Conservation (phyloP, 2,329 filamentous ascomycete species). For the Stenocarpella maydis region DNA sequence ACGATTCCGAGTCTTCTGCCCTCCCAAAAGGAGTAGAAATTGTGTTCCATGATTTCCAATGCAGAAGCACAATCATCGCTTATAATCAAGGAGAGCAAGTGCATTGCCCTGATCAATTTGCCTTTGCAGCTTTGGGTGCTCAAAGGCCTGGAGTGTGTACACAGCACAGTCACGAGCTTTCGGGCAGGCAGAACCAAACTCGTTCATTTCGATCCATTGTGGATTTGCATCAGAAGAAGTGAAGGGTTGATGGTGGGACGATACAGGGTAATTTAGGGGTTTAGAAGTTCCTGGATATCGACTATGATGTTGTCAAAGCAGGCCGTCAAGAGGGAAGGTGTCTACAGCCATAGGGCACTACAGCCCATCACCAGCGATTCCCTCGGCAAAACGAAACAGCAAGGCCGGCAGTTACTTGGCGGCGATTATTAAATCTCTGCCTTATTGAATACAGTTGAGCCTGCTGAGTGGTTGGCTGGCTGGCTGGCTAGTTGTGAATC, state of each 20-base stretch:
- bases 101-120: too few relatives aligned
- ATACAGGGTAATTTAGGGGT: too few relatives aligned
- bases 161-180: too few relatives aligned
- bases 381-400: not conserved
- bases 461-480: not conserved
- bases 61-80: too few relatives aligned
- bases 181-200: too few relatives aligned
- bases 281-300: not conserved
- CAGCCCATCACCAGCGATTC: not conserved
- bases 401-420: not conserved
- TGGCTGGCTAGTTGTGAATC: not conserved
- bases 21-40: not conserved
- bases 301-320: not conserved
- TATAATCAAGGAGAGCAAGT: too few relatives aligned
- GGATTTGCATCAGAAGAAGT: too few relatives aligned
- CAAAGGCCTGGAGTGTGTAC: too few relatives aligned
- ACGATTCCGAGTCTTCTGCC: not conserved
- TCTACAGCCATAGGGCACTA: not conserved
- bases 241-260: too few relatives aligned
- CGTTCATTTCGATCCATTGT: too few relatives aligned
- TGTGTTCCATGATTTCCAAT: too few relatives aligned
- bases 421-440: accelerated
- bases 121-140: too few relatives aligned
- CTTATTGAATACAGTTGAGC: not conserved
- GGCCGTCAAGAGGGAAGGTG: not conserved